Percentiles rank a stretch among this genome's conserved stretches.
Evolutionary conservation across 495 filamentous ascomycete genomes (phyloP).

Genomic region (Penicillium goetzii): DNA sequence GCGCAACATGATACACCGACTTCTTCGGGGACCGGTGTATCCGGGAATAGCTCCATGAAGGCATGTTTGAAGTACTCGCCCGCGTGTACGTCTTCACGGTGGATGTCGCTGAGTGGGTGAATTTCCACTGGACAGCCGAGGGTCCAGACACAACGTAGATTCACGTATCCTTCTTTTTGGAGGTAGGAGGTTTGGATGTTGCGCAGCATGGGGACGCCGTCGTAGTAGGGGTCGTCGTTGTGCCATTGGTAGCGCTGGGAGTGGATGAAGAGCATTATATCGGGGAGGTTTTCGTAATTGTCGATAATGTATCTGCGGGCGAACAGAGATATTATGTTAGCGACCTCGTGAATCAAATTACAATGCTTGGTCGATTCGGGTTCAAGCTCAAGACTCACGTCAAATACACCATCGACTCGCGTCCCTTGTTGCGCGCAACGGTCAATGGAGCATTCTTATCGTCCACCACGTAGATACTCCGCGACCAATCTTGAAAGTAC

Average conservation of each 20-base stretch:
- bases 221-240: constrained; percentile 56
- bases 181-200: constrained; percentile 60
- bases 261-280: constrained; percentile 64
- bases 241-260: constrained; percentile 68
- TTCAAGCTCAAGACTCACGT: constrained; percentile 48
- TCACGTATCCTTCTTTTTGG: constrained; percentile 61
- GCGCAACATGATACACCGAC: constrained; percentile 68
- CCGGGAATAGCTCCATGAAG: constrained; percentile 60
- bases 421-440: constrained; percentile 56
- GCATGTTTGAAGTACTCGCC: constrained; percentile 56
- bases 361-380: neutral
- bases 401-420: constrained; percentile 63
- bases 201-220: constrained; percentile 53
- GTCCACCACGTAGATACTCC: constrained; percentile 58
- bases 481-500: constrained; percentile 51
- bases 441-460: constrained; percentile 50
- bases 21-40: constrained; percentile 46
- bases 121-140: constrained; percentile 66
- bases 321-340: constrained; percentile 11
- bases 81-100: constrained; percentile 48
- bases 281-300: constrained; percentile 62
- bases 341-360: neutral
- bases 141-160: constrained; percentile 66
- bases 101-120: constrained; percentile 48
- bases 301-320: constrained; percentile 62